Conservation (phyloP, 2,329 filamentous ascomycete species). For the Epichloe glyceriae region DNA sequence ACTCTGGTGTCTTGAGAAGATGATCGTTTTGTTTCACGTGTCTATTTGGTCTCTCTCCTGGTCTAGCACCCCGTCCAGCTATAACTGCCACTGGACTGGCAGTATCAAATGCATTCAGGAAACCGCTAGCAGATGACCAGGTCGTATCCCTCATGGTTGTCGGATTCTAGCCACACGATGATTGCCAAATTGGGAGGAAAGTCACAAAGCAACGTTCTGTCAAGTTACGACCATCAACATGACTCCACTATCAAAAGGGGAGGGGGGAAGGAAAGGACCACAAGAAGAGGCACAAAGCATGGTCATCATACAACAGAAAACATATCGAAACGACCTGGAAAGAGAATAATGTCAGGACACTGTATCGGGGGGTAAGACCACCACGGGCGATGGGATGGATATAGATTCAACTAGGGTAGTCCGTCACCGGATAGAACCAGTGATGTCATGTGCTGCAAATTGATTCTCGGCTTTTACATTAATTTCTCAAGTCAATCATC, state of each 20-base stretch:
- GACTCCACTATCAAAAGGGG: no score
- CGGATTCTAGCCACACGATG: no score
- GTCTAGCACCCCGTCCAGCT: neutral
- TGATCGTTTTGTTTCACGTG: neutral
- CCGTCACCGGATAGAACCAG: constrained; percentile 26
- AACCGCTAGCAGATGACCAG: neutral
- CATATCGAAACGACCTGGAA: constrained; percentile 10
- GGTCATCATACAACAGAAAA: constrained; percentile 2
- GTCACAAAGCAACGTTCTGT: no score
- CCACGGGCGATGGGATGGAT: constrained; percentile 17
- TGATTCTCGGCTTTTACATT: neutral
- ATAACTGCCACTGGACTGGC: constrained; percentile 14
- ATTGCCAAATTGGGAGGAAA: no score
- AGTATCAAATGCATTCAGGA: constrained; percentile 5
- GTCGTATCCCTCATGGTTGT: neutral
- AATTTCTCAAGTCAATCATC: neutral
- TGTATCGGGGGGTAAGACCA: constrained; percentile 7
- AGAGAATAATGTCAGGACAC: constrained; percentile 12
- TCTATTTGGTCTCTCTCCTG: neutral
- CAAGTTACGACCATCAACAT: no score
- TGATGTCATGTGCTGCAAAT: constrained; percentile 4
- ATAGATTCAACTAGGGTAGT: constrained; percentile 28
- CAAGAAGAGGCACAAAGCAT: constrained; percentile 9
- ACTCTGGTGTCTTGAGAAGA: neutral
- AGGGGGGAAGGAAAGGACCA: constrained; percentile 1